Evolutionary conservation across 2,329 filamentous ascomycete genomes (phyloP), one percentile per base, ranked within the genome.

Genomic region (Arthrobotrys iridis): DNA sequence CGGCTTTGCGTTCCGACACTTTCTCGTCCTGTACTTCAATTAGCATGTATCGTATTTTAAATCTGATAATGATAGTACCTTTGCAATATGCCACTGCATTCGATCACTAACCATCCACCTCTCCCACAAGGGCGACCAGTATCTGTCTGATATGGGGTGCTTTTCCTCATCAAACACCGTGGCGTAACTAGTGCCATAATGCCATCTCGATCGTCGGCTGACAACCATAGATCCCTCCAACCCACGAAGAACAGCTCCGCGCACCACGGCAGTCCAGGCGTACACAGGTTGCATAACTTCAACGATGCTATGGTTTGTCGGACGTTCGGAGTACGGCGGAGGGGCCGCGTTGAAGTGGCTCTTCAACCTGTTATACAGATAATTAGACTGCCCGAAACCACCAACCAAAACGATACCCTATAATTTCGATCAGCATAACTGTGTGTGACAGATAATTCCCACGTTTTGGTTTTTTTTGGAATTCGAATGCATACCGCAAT

Each of bases 201-300:
- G 88, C 86, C 89, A 91, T 77, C 91, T 86, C 52, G 90, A 89
- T 81, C 90, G 88, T 55, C 91, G 85, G 73, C 88, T 91, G 68
- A 93, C 88, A 4, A 93, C 91, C 72, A 93, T 91, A 80, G 89
- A 92, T 15, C 91, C 91, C 81, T 93, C 91, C 13, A 93, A 81
- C 0, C 91, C 91, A 55, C 91, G 85, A 60, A 93, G 82, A 6
- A 93, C 91, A 0, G 91, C 91, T 4, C 91, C 91, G 72, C 91
- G 85, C 3, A 93, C 91, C 1, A 93, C 91, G 0, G 91, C 90
- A 5, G 91, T 93, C 91, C 91, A 93, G 0, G 91, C 90, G 80
- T 93, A 91, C 60, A 93, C 86, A 0, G 91, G 90, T 82, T 94
- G 91, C 87, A 93, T 91, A 26, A 93, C 90, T 82, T 93, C 90